Evolutionary conservation across 148 eudicot genomes (phyloP), one percentile per base, ranked within the genome.

Genomic region (Fagopyrum tataricum): DNA sequence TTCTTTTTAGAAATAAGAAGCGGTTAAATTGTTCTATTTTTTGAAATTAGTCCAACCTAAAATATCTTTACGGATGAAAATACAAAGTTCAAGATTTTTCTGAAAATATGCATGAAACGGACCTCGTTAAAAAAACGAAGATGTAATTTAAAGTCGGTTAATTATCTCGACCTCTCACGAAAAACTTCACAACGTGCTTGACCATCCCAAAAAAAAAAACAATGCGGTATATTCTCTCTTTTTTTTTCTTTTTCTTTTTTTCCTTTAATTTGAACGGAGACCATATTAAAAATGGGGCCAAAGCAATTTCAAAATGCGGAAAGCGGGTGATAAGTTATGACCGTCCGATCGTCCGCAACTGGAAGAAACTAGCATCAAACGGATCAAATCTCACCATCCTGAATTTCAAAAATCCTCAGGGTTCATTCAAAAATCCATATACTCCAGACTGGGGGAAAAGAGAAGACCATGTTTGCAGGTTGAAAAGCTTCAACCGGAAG

Each of bases 301-400:
- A 51, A 21, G 31, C 62, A 56, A 21, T 6, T 64, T 64, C 69
- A 64, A 64, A 64, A 64, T 39, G 43, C 3, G 37, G 39, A 64
- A 37, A 64, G 69, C 69, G 44, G 44, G 69, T 64, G 6, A 9
- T 5, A 17, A 39, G 39, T 14, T 42, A 31, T 0, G 69, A 64
- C 69, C 69, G 69, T 64, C 69, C 69, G 69, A 64, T 64, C 17
- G n/a, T 43, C 42, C 41, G 44, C 69, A 39, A 14, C 69, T 14
- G n/a, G 69, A 37, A 39, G 8, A 2, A 58, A 58, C 39, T 58
- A 59, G 40, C 40, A 61, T 24, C 40, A 39, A 24, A 61, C 44
- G 69, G 69, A 42, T 62, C 10, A 64, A 64, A 13, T 64, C 44
- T 18, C 43, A 23, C 15, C 5, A 1, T 59, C 12, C 14, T 13